Conservation (phyloP, 1,139 yeast genomes). For the Geotrichum bryndzae region DNA sequence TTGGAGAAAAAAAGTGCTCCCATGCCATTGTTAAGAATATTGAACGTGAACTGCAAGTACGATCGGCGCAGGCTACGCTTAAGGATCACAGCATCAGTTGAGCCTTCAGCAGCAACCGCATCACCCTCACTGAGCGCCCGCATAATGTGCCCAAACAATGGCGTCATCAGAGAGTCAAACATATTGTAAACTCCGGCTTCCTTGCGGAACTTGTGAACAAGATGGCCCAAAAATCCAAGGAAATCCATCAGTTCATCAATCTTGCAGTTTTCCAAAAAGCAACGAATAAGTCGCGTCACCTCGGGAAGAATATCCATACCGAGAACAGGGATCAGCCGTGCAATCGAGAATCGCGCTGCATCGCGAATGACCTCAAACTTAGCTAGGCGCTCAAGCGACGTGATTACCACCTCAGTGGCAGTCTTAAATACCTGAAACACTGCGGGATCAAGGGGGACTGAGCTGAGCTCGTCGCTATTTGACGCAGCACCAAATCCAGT, state of each 20-base stretch:
- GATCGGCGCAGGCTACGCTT: conserved; percentile 55
- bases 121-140: conserved; percentile 44
- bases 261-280: conserved; percentile 60
- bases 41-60: conserved; percentile 60
- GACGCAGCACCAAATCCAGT: conserved; percentile 14
- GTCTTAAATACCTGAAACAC: conserved; percentile 53
- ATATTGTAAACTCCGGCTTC: conserved; percentile 67
- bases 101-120: conserved; percentile 34
- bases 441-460: conserved; percentile 19
- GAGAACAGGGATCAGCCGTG: conserved; percentile 75
- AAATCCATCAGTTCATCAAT: conserved; percentile 71
- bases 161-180: conserved; percentile 65
- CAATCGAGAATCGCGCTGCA: conserved; percentile 78
- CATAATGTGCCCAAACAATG: conserved; percentile 63
- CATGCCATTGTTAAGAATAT: conserved; percentile 68
- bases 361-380: conserved; percentile 70
- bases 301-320: conserved; percentile 50
- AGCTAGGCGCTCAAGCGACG: conserved; percentile 71
- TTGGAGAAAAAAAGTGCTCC: conserved; percentile 70
- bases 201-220: conserved; percentile 66
- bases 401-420: conserved; percentile 77
- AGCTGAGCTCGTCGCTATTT: conserved; percentile 12
- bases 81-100: conserved; percentile 40
- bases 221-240: conserved; percentile 78
- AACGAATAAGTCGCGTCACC: conserved; percentile 65